phyloP scores from a whole-genome alignment of 495 filamentous ascomycete species.

The Talaromyces ruber region DNA sequence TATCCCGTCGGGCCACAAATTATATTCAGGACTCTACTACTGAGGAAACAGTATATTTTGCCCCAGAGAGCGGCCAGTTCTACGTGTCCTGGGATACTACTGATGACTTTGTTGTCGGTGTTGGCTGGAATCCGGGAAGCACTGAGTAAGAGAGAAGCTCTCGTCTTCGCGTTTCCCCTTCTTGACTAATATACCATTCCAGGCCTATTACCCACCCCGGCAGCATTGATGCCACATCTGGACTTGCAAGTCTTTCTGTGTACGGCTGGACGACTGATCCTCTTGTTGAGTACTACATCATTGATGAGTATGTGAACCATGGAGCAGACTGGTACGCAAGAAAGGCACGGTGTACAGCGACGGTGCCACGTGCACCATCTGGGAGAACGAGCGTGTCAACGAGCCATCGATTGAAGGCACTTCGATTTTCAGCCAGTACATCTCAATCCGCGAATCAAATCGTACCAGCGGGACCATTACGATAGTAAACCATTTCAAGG shows the following conservation, averaged over 20 bases:
- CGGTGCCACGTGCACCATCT: constrained; percentile 58
- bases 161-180: background rate
- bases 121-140: constrained; percentile 51
- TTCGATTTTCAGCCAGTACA: constrained; percentile 54
- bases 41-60: constrained; percentile 42
- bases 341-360: constrained; percentile 50
- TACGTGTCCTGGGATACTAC: constrained; percentile 42
- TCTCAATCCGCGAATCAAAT: constrained; percentile 48
- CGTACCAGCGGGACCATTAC: constrained; percentile 46
- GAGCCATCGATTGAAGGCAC: constrained; percentile 53
- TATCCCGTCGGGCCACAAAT: constrained; percentile 40
- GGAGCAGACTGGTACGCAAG: constrained; percentile 37
- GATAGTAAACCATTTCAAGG: constrained; percentile 53
- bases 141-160: constrained; percentile 20
- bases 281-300: constrained; percentile 57
- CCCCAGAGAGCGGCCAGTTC: constrained; percentile 47
- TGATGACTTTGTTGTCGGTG: constrained; percentile 55
- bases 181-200: background rate
- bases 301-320: constrained; percentile 48
- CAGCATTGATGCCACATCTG: constrained; percentile 40
- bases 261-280: constrained; percentile 58
- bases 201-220: constrained; percentile 50
- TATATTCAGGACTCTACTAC: constrained; percentile 56
- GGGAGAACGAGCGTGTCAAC: constrained; percentile 48
- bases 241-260: constrained; percentile 52